phyloP scores from a whole-genome alignment of 1,284 basidiomycete species.

The Rugosomyces carneus region DNA sequence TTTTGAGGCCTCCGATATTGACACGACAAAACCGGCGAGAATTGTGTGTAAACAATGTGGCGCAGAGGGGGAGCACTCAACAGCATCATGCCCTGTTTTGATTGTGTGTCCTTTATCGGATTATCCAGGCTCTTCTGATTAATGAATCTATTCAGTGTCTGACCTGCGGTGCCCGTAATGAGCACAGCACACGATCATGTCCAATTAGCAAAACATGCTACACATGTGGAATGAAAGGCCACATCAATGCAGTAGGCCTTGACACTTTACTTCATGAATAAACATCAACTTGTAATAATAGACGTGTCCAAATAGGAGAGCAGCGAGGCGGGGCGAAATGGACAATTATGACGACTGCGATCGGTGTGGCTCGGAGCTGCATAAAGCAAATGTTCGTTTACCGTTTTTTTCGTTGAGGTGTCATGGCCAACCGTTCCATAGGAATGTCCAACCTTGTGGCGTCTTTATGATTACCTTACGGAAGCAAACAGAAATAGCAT shows the following conservation, averaged over 20 bases:
- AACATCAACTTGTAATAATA: conserved; percentile 24
- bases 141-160: conserved; percentile 61
- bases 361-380: conserved; percentile 66
- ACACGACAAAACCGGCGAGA: conserved; percentile 31
- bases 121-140: conserved; percentile 1
- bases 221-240: conserved; percentile 82
- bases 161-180: conserved; percentile 82
- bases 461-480: conserved; percentile 75
- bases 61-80: conserved; percentile 60
- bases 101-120: conserved; percentile 44
- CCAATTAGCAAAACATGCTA: conserved; percentile 84
- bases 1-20: conserved; percentile 46
- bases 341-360: conserved; percentile 52
- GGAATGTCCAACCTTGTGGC: conserved; percentile 87
- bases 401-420: not conserved
- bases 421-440: conserved; percentile 24
- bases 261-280: not conserved
- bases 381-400: conserved; percentile 61
- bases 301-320: conserved; percentile 70
- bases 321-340: conserved; percentile 8
- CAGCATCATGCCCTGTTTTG: conserved; percentile 55
- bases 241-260: conserved; percentile 62
- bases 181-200: conserved; percentile 79
- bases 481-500: conserved; percentile 46
- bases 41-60: conserved; percentile 70